phyloP scores from a whole-genome alignment of 2,329 filamentous ascomycete genomes.

The Periconia digitata region DNA sequence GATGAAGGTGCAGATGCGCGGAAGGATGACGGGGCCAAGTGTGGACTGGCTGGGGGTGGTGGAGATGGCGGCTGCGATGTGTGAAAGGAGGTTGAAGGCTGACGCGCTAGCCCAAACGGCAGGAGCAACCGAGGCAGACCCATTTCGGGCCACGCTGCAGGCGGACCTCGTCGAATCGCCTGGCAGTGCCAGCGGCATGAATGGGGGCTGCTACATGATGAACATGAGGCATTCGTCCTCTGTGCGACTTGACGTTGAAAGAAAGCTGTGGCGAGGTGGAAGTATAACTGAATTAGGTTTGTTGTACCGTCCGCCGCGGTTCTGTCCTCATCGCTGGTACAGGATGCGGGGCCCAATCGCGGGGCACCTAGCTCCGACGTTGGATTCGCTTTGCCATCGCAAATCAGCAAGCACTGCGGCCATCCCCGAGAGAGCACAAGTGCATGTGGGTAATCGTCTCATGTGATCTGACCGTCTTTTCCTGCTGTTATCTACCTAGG shows the following conservation, averaged over 20 bases:
- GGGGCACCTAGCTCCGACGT: conserved; percentile 7
- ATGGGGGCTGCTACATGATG: too few species aligned
- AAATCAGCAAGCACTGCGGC: conserved; percentile 8
- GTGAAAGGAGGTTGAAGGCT: not conserved
- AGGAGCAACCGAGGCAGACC: conserved; percentile 1
- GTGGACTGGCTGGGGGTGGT: not conserved
- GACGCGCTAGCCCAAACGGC: conserved; percentile 1
- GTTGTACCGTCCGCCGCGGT: not conserved
- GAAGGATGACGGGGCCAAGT: not conserved
- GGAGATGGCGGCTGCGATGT: not conserved
- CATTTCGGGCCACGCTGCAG: not conserved
- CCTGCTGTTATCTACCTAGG: not conserved
- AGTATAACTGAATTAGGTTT: not conserved
- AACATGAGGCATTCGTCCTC: too few species aligned
- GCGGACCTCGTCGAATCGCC: too few species aligned
- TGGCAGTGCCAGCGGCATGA: too few species aligned
- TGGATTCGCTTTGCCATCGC: not conserved
- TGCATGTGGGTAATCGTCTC: not conserved
- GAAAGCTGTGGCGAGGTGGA: too few species aligned
- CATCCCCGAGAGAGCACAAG: conserved; percentile 4
- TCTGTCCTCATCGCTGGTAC: not conserved
- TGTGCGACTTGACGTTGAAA: too few species aligned
- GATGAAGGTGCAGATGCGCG: not conserved
- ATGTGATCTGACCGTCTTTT: not conserved
- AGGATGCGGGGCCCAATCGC: conserved; percentile 12